These are phyloP conservation scores for Quercus variabilis DNA, from an alignment of 306 rosid species.

Conservation along the genomic window DNA sequence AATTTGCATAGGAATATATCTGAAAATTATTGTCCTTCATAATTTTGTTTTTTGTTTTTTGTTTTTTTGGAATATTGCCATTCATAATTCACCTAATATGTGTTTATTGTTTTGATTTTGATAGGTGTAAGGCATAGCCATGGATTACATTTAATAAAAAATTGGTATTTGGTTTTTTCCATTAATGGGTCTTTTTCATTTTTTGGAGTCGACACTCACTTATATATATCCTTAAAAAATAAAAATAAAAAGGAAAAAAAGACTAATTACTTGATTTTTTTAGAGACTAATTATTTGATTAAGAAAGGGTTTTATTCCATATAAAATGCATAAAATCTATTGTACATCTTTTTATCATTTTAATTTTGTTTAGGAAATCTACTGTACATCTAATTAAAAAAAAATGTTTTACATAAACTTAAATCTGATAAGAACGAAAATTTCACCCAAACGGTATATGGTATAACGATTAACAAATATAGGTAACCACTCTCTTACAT, in stretches of 20 bases:
- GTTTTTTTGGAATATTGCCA: too few relatives aligned
- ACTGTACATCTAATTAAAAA: neutral
- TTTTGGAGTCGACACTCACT: neutral
- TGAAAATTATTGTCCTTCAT: neutral
- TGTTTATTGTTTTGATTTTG: neutral
- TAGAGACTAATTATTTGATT: neutral
- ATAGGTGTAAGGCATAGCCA: neutral
- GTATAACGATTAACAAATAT: too few relatives aligned
- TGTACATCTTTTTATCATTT: too few relatives aligned
- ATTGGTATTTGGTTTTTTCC: neutral
- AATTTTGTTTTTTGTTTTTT: too few relatives aligned
- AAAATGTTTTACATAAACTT: neutral
- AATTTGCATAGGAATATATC: neutral
- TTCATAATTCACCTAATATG: neutral
- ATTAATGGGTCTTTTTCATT: neutral
- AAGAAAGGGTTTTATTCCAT: neutral
- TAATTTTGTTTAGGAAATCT: too few relatives aligned
- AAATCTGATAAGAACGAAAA: neutral
- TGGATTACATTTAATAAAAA: neutral
- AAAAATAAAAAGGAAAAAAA: too few relatives aligned
- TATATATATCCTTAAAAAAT: too few relatives aligned
- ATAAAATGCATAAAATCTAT: too few relatives aligned
- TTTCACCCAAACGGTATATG: too few relatives aligned
- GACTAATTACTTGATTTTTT: too few relatives aligned
- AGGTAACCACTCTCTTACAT: too few relatives aligned